Base-by-base conservation (phyloP, 192 early-diverging fungal genomes). In the Coemansia sp. region DNA sequence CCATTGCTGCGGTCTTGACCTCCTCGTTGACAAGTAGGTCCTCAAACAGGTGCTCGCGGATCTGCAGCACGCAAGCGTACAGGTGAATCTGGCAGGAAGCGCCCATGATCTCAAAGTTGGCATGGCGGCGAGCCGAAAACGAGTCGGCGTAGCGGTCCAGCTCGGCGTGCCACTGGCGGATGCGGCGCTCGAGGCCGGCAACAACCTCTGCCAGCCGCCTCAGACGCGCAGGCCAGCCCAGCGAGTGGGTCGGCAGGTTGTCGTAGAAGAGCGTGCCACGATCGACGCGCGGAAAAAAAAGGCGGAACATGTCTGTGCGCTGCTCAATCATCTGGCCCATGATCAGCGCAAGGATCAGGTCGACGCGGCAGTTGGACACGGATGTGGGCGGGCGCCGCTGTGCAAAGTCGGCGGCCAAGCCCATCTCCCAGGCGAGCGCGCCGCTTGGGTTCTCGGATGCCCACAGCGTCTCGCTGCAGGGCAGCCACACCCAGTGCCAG, bases 401-500 rank as follows among this genome's bases (percentile, higher is more conserved):
- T 33, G 53, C 23, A n/a, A 34, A 64, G 46, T 57, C 54, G 14
- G 26, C 44, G 15, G 54, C 49, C 51, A 74, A 44, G 0, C 71
- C 71, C 58, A 74, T 53, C 23, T 74, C 71, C 64, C 71, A 74
- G 1, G 64, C 58, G 24, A 74, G 59, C 28, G 58, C 30, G 15
- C 64, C 64, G 2, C 38, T 29, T 7, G 72, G 72, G 25, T 67
- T 49, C 5, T 62, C 64, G 9, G 38, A 38, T 1, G 64, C 51
- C 72, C 72, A 74, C 51, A 74, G 55, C 4, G 48, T 55, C 34
- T 74, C 72, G 41, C 47, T 51, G 52, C 72, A 74, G 5, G 72
- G 72, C 18, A 74, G 55, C 72, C 72, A 74, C 18, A 74, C 72
- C 72, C 72, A 74, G 45, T 74, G 72, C 72, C 72, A 74, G 14